A percentile compares a stretch with the other conserved stretches of the same genome.
These are phyloP conservation scores for Dactylellina sp. DNA, from an alignment of 2,329 filamentous ascomycete genomes.

Conservation along the genomic window DNA sequence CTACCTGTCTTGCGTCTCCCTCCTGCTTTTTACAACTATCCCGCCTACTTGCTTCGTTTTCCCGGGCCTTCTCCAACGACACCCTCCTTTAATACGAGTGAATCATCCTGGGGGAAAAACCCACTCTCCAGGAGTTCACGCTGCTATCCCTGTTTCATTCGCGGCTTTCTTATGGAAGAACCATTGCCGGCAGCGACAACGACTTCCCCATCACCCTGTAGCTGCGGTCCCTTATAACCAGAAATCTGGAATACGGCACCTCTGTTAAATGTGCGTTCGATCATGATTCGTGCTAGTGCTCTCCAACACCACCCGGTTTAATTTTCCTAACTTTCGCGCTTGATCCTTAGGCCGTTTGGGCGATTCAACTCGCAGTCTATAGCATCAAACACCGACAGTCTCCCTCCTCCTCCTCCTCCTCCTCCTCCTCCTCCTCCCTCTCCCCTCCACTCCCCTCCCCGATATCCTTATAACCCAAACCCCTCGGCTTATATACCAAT, in stretches of 20 bases:
- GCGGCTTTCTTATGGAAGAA: conserved; percentile 50
- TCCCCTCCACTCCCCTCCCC: too few relatives aligned
- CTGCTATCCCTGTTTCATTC: conserved; percentile 7
- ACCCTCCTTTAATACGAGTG: background rate
- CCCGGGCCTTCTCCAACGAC: conserved; percentile 18
- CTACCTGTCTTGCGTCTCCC: background rate
- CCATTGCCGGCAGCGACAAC: conserved; percentile 16
- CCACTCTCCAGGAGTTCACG: background rate
- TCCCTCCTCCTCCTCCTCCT: too few relatives aligned
- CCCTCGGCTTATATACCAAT: background rate
- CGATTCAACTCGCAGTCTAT: conserved; percentile 40
- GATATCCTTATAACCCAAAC: conserved; percentile 2
- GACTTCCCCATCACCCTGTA: conserved; percentile 18
- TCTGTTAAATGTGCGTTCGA: conserved; percentile 26
- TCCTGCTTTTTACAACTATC: conserved; percentile 12
- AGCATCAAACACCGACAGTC: conserved; percentile 11
- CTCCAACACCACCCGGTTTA: background rate
- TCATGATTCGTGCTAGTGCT: background rate
- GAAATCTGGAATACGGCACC: conserved; percentile 11
- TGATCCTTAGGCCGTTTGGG: conserved; percentile 31
- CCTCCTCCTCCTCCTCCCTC: too few relatives aligned
- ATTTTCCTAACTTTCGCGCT: conserved; percentile 6
- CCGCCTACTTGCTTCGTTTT: background rate
- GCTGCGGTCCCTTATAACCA: conserved; percentile 18
- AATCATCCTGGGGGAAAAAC: conserved; percentile 15